phyloP scores from a whole-genome alignment of 768 basidiomycete genomes.

The Termitomyces sp. region DNA sequence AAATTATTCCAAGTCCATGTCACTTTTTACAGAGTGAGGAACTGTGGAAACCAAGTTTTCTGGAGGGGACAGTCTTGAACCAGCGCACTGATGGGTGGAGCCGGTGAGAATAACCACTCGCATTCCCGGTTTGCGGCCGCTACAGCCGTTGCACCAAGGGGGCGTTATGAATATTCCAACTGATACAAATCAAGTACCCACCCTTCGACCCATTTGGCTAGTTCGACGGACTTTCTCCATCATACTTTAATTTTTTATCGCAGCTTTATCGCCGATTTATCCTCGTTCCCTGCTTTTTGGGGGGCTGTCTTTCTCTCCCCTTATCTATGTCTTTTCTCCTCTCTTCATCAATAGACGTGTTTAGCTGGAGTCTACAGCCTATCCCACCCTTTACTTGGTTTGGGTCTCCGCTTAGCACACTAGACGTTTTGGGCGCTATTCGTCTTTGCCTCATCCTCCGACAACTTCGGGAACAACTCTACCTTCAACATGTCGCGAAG shows the following conservation, averaged over 20 bases:
- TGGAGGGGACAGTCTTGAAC: slow-evolving; percentile 93
- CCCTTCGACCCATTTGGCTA: too few relatives aligned
- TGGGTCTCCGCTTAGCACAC: slow-evolving; percentile 51
- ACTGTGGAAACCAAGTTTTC: slow-evolving; percentile 89
- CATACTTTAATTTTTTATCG: too few relatives aligned
- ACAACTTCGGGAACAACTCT: slow-evolving; percentile 55
- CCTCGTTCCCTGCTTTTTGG: neutral
- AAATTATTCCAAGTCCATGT: slow-evolving; percentile 75
- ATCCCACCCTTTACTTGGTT: slow-evolving; percentile 68
- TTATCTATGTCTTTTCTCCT: slow-evolving; percentile 30
- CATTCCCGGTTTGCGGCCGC: slow-evolving; percentile 81
- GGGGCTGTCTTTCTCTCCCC: neutral
- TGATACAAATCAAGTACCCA: neutral
- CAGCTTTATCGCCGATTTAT: too few relatives aligned
- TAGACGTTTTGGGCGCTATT: slow-evolving; percentile 66
- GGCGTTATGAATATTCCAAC: slow-evolving; percentile 9
- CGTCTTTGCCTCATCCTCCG: slow-evolving; percentile 69
- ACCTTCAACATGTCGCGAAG: slow-evolving; percentile 39
- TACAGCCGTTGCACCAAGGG: slow-evolving; percentile 76
- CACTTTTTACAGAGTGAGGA: slow-evolving; percentile 61
- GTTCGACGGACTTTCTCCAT: neutral
- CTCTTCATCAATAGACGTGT: slow-evolving; percentile 45
- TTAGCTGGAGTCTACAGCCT: slow-evolving; percentile 51
- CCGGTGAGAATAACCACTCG: slow-evolving; percentile 63
- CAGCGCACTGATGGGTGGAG: slow-evolving; percentile 70